These are phyloP conservation scores for Myxozyma lipomycoides DNA, from an alignment of 805 yeast genomes.

Conservation along the genomic window DNA sequence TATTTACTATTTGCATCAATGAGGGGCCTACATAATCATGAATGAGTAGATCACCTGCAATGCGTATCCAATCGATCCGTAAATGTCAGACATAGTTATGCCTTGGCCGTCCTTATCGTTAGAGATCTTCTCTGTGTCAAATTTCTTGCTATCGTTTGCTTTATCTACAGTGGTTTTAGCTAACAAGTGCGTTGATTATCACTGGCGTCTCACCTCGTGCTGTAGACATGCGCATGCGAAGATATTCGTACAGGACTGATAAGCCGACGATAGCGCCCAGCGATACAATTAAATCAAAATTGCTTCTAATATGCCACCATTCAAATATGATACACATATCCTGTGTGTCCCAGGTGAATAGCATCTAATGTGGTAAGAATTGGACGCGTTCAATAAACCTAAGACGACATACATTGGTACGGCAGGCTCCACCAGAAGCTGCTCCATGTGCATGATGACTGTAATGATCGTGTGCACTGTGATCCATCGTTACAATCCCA, in stretches of 20 bases:
- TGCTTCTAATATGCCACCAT: slow-evolving; percentile 73
- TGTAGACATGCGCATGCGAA: no score
- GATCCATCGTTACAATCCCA: not conserved
- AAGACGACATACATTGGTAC: no score
- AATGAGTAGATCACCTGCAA: slow-evolving; percentile 67
- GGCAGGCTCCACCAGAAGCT: no score
- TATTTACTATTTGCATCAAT: no score
- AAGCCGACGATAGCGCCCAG: slow-evolving; percentile 47
- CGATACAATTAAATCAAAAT: slow-evolving; percentile 49
- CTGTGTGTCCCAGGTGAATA: slow-evolving; percentile 72
- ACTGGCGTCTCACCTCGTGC: not conserved
- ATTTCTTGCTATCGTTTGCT: not conserved
- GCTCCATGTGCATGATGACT: not conserved
- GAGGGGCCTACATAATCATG: slow-evolving; percentile 38
- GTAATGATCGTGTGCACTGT: not conserved
- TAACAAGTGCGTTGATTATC: not conserved
- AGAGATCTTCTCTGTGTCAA: not conserved
- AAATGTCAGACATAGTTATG: not conserved
- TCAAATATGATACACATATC: slow-evolving; percentile 67
- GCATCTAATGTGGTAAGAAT: no score
- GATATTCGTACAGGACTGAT: slow-evolving; percentile 58
- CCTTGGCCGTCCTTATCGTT: not conserved
- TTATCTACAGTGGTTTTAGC: not conserved
- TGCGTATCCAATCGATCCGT: slow-evolving; percentile 47
- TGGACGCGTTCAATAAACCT: no score